Evolutionary conservation across 164 flowering plant species (phyloP), one percentile per base, ranked within the genome.

Genomic region (Kalanchoe fedtschenkoi): DNA sequence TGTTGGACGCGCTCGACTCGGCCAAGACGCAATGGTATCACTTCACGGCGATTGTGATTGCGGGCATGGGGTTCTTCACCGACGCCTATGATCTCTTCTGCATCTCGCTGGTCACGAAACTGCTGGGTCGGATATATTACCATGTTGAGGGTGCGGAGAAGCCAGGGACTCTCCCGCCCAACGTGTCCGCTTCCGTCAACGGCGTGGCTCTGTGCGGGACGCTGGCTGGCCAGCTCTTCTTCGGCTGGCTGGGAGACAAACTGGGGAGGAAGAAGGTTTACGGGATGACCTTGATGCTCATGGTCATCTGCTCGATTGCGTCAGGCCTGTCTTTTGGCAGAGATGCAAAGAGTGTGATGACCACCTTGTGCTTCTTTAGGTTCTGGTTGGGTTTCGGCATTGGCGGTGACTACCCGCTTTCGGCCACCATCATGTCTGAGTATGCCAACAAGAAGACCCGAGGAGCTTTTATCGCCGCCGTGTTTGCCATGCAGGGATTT

Each of bases 401-500:
- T 51, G 56, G 56, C 2, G 56, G 56, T 6, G 56, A 51, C 56
- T 51, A 51, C 29, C 56, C 56, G 6, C 28, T 51, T 5, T 51
- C 56, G 2, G 56, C 56, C 9, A 51, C 56, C 10, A 51, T 51
- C 24, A 51, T 51, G 56, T 51, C 56, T 19, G 56, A 51, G 56
- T 51, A 51, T 11, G 22, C 56, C 3, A 51, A 51, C 28, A 51
- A 51, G 28, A 51, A 51, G 29, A 51, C 56, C 29, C 14, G 56
- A 17, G 56, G 56, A 10, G 56, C 56, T 17, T 51, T 51, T 28
- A 51, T 51, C 11, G 56, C 56, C 2, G 56, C 56, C 1, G 56
- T 51, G 5, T 51, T 51, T 51, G 56, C 56, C 3, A 51, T 51
- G 56, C 56, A 51, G 56, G 56, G 56, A n/a, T 51, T 51, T 51